Percentiles rank a stretch among this genome's conserved stretches.
phyloP scores from a whole-genome alignment of 2,329 filamentous ascomycete species.

The Lasiodiplodia citricola region DNA sequence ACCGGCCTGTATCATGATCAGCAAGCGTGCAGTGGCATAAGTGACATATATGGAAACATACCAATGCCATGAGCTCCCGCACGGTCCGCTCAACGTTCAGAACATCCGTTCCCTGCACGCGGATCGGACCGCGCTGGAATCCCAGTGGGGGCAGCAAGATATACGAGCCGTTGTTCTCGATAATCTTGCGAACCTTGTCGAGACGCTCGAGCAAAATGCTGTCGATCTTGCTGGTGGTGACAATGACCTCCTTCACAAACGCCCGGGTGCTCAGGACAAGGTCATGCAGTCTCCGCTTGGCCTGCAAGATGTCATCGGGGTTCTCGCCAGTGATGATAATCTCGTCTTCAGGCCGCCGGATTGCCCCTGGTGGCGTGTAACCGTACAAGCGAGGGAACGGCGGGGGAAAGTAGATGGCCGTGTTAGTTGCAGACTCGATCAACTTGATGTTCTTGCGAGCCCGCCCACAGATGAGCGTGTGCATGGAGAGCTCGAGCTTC shows the following conservation, averaged over 20 bases:
- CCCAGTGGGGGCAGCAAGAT: constrained; percentile 90
- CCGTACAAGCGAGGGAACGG: constrained; percentile 91
- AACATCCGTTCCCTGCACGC: constrained; percentile 91
- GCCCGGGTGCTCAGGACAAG: constrained; percentile 77
- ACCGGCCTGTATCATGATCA: constrained; percentile 66
- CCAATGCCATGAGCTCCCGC: constrained; percentile 91
- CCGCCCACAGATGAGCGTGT: constrained; percentile 90
- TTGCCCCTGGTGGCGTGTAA: constrained; percentile 83
- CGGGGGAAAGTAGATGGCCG: constrained; percentile 96
- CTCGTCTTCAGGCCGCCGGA: constrained; percentile 81
- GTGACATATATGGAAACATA: constrained; percentile 52
- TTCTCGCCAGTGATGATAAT: constrained; percentile 95
- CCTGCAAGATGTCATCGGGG: constrained; percentile 80
- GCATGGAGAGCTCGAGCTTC: constrained; percentile 83
- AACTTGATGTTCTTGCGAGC: constrained; percentile 97
- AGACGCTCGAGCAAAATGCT: constrained; percentile 88
- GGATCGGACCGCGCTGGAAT: constrained; percentile 80
- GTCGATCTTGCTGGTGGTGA: constrained; percentile 92
- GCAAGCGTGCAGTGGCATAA: constrained; percentile 31
- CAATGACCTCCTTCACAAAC: constrained; percentile 85
- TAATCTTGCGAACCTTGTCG: constrained; percentile 97
- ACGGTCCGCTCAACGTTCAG: constrained; percentile 94
- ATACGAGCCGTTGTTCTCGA: constrained; percentile 94
- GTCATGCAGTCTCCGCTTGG: constrained; percentile 91
- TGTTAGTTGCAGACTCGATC: constrained; percentile 93